Evolutionary conservation across 1,284 basidiomycete species (phyloP).

Genomic region (Puccinia coronata): DNA sequence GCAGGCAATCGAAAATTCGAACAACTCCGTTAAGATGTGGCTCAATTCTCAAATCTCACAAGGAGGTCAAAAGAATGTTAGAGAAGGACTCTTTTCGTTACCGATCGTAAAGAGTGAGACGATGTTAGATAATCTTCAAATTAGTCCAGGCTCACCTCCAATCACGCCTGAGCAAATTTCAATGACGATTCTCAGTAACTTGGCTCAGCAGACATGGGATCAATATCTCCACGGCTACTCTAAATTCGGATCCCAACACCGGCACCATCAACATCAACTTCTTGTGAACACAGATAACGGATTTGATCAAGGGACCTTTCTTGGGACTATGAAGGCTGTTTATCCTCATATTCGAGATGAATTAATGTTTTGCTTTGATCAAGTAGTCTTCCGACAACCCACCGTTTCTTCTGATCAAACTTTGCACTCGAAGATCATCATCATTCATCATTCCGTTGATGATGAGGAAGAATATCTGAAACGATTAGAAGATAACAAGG

Average conservation of each 20-base stretch:
- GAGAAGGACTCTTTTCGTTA: neutral
- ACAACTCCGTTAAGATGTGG: slow-evolving; percentile 15
- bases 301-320: slow-evolving; percentile 43
- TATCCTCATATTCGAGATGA: slow-evolving; percentile 36
- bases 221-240: slow-evolving; percentile 28
- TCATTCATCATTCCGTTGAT: slow-evolving; percentile 33
- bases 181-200: slow-evolving; percentile 51
- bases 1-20: neutral
- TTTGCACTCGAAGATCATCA: slow-evolving; percentile 8
- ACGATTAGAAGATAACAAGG: neutral
- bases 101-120: slow-evolving; percentile 30
- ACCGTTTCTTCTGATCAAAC: neutral
- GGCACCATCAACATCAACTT: slow-evolving; percentile 9
- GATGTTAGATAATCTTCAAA: neutral
- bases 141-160: neutral
- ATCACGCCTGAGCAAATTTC: slow-evolving; percentile 55
- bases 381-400: slow-evolving; percentile 26
- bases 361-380: slow-evolving; percentile 44
- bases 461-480: slow-evolving; percentile 18
- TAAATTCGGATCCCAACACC: slow-evolving; percentile 23
- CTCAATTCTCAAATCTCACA: slow-evolving; percentile 12
- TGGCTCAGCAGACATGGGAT: slow-evolving; percentile 53
- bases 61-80: slow-evolving; percentile 47
- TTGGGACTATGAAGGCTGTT: slow-evolving; percentile 32
- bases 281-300: slow-evolving; percentile 42